Base-by-base conservation (phyloP, 1,284 basidiomycete genomes). In the Bothia castanella region DNA sequence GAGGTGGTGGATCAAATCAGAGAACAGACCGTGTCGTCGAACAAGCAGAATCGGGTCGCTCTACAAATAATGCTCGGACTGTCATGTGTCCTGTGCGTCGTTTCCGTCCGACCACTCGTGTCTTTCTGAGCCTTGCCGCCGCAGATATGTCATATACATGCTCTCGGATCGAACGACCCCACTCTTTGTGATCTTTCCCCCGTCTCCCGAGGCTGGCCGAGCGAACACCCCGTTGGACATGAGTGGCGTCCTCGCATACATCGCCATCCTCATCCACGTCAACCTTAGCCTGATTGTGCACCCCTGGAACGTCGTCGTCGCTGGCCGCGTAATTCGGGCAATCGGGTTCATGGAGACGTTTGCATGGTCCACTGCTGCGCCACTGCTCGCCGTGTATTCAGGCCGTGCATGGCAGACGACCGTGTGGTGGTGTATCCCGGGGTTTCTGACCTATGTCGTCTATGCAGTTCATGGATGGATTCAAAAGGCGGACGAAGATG, bases 371-470 rank as follows among this genome's bases (percentile, higher is more conserved):
- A 67, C 73, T 20, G 71, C 81, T 11, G 70, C 74, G 2, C 79
- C 79, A 4, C 63, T 72, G 0, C 56, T 80, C 27, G 76, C 74
- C 19, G 46, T 78, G 29, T 73, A 80, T 50, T 63, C 74, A 7
- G 66, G 66, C 11, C 71, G 69, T 49, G 63, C 72, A n/a, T 83
- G 77, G 75, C 74, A 75, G 57, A 75, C 72, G 8, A 73, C 71
- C 8, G 56, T 61, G 13, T 83, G 81, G 80, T 83, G 79, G 78
- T 69, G 70, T 45, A 55, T 74, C 23, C 74, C 79, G 0, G 58
- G 66, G 1, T 52, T 69, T 14, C 52, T 79, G 19, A 69, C 76
- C 1, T 72, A 69, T 27, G 59, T 77, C 27, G 69, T 74, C 3
- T 74, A 80, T 49, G 69, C 64, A 2, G 70, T 76, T 25, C 69